Evolutionary conservation across 2,329 filamentous ascomycete species (phyloP), one percentile per base, ranked within the genome.

Genomic region (Cladosporium colombiae): DNA sequence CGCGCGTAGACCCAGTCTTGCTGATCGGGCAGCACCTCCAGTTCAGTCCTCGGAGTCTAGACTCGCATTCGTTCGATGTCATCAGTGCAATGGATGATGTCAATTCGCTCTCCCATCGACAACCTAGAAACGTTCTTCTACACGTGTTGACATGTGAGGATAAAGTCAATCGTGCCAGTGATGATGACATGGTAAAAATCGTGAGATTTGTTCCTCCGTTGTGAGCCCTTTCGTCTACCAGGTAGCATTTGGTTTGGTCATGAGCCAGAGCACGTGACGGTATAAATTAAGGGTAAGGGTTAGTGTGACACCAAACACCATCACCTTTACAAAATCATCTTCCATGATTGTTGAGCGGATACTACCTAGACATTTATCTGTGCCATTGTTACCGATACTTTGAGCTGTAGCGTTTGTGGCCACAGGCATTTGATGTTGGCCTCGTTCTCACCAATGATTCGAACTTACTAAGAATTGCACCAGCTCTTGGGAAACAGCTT

Each of bases 1-100:
- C 50, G 27, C 50, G 50, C 50, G 50, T 53, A 53, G 50, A 11
- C 50, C 29, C 50, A 53, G 50, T 29, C 50, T 53, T 53, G 16
- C 27, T 18, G 18, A 18, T 53, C 29, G 25, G 50, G 25, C 27
- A 10, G 23, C 14, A 29, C 10, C 21, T 29, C 13, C 35, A 16
- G 35, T 10, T 33, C 31, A 33, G 31, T 29, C 31, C 10, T 33
- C 37, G 16, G 37, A 6, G 18, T 44, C 37, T 10, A 44, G 37
- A 44, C 37, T 44, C 37, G 8, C 6, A 44, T 16, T 44, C 37
- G 8, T 5, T 10, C 18, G 25, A 53, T 53, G 25, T 53, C 14
- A 13, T 29, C 27, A 53, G 23, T 53, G 27, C 8, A n/a, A 13
- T 31, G 5, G 16, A 31, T 53, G 50, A 53, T 53, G 50, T 53